These are phyloP conservation scores for Mycena leptocephala DNA, from an alignment of 768 basidiomycete genomes.

Conservation along the genomic window DNA sequence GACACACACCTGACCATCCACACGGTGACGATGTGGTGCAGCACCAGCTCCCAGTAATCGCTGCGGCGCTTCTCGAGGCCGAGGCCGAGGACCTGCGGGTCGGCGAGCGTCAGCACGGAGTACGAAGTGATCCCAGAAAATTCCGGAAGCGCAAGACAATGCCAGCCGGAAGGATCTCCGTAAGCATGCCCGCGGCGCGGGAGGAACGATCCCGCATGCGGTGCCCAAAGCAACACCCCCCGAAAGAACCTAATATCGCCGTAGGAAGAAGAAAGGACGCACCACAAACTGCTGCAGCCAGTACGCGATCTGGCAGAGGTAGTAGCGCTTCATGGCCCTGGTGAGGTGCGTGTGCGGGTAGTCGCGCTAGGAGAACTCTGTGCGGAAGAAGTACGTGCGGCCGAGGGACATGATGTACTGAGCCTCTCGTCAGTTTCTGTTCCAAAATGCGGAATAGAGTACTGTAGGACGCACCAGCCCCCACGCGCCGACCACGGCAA, in stretches of 20 bases:
- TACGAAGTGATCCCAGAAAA: no score
- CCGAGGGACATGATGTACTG: slow-evolving; percentile 7
- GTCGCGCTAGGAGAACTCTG: neutral
- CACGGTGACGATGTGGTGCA: slow-evolving; percentile 23
- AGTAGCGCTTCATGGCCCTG: slow-evolving; percentile 20
- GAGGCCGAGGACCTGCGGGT: slow-evolving; percentile 10
- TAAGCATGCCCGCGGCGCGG: no score
- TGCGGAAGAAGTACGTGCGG: neutral
- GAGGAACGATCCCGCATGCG: no score
- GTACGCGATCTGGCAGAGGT: slow-evolving; percentile 8
- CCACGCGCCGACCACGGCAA: slow-evolving; percentile 64
- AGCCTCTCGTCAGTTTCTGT: no score
- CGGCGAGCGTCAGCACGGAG: no score
- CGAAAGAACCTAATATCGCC: no score
- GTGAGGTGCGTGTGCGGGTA: slow-evolving; percentile 20
- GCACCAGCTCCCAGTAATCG: neutral
- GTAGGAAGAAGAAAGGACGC: neutral
- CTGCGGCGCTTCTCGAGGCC: slow-evolving; percentile 19
- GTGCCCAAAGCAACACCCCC: no score
- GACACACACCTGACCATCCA: slow-evolving; percentile 28
- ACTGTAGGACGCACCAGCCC: slow-evolving; percentile 66
- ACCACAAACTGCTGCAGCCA: slow-evolving; percentile 23
- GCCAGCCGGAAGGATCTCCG: no score
- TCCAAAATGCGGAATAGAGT: neutral
- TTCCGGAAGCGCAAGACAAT: no score